A percentile compares a stretch with the other conserved stretches of the same genome.
Conservation (phyloP, 2,329 filamentous ascomycete species). For the Escovopsis sp. region DNA sequence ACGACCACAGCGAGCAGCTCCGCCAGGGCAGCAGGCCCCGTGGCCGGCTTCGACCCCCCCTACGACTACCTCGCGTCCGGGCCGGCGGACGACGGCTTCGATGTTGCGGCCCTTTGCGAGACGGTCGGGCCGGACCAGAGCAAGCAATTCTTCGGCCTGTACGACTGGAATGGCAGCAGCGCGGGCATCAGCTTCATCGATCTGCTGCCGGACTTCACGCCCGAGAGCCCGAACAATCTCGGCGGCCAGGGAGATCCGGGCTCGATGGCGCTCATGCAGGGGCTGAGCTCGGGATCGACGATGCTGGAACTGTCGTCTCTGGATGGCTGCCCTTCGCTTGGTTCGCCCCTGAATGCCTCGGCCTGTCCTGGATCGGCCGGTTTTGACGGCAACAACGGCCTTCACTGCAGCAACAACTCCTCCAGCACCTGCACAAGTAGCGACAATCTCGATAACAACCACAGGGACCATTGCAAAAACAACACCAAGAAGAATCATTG, state of each 20-base stretch:
- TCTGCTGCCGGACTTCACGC: constrained; percentile 12
- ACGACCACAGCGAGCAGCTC: too few relatives aligned
- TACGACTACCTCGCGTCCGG: not conserved
- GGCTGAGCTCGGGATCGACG: not conserved
- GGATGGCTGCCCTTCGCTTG: constrained; percentile 2
- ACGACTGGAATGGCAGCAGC: constrained; percentile 12
- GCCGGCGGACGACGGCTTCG: not conserved
- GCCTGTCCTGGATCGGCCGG: constrained; percentile 17
- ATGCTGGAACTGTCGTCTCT: constrained; percentile 1
- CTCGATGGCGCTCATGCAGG: not conserved
- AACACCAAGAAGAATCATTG: too few relatives aligned
- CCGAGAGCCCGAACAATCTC: constrained; percentile 5
- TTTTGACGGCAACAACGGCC: constrained; percentile 12
- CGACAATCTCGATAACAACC: too few relatives aligned
- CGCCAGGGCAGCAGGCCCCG: too few relatives aligned
- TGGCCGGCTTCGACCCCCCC: not conserved
- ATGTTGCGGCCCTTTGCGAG: not conserved
- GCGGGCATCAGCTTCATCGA: constrained; percentile 22
- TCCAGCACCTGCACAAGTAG: too few relatives aligned
- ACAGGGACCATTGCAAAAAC: too few relatives aligned
- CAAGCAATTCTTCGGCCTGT: constrained; percentile 16
- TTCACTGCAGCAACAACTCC: too few relatives aligned
- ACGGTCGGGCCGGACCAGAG: not conserved
- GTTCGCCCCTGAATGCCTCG: constrained; percentile 10
- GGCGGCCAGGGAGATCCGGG: constrained; percentile 4